Conservation (phyloP, 2,329 filamentous ascomycete species). For the Torrubiella hemipterigena region DNA sequence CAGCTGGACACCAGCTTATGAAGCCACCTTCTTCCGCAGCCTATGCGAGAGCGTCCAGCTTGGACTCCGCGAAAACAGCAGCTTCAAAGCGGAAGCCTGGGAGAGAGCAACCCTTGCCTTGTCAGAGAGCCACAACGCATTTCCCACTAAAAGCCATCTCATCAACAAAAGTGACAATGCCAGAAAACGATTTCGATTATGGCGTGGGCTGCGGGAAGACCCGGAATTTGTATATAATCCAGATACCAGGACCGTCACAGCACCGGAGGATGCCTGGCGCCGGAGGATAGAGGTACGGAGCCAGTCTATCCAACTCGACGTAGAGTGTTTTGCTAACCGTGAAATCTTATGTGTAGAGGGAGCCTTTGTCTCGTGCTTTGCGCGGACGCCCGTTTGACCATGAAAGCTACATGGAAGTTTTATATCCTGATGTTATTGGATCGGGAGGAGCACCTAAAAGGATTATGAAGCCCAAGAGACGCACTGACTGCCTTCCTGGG, state of each 20-base stretch:
- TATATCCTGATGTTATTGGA: constrained; percentile 48
- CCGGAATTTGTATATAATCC: constrained; percentile 44
- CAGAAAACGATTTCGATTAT: constrained; percentile 49
- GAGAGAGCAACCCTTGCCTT: constrained; percentile 42
- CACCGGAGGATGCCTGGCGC: constrained; percentile 44
- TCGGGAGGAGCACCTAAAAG: constrained; percentile 48
- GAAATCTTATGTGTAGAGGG: constrained; percentile 34
- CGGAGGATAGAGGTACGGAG: constrained; percentile 42
- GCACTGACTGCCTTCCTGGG: constrained; percentile 30
- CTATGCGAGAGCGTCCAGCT: constrained; percentile 47
- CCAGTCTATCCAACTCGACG: neutral
- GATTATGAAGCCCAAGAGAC: constrained; percentile 41
- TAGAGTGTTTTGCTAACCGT: neutral
- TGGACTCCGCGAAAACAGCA: constrained; percentile 44
- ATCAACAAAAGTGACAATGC: constrained; percentile 55
- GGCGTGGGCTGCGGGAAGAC: constrained; percentile 45
- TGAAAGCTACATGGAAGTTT: constrained; percentile 47
- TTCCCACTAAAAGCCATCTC: constrained; percentile 47
- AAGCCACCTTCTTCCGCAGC: constrained; percentile 48
- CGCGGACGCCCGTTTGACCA: constrained; percentile 47
- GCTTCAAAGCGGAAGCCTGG: constrained; percentile 51
- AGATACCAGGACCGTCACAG: constrained; percentile 36
- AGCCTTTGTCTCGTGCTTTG: constrained; percentile 44
- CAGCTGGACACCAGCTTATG: constrained; percentile 47
- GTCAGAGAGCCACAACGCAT: constrained; percentile 41